A percentile compares a stretch with the other conserved stretches of the same genome.
These are phyloP conservation scores for Globisporangium barbulae DNA, from an alignment of 352 stramenopile species.

Conservation along the genomic window DNA sequence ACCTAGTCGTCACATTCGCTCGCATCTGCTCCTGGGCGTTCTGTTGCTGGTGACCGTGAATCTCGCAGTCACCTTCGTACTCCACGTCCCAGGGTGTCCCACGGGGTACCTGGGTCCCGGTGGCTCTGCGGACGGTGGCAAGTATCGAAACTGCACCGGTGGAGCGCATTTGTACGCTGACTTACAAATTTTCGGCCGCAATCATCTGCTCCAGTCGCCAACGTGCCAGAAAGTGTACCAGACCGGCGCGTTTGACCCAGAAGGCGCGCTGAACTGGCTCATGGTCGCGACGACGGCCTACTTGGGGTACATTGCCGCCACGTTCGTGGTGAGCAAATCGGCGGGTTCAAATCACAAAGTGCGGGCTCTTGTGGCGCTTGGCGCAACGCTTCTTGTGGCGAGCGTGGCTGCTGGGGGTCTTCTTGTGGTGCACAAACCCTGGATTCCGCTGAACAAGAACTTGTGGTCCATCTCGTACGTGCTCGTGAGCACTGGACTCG, in stretches of 20 bases:
- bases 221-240: constrained; percentile 56
- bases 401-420: constrained; percentile 19
- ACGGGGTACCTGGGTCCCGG: constrained; percentile 74
- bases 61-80: constrained; percentile 43
- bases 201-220: constrained; percentile 62
- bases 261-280: constrained; percentile 77
- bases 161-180: constrained; percentile 77
- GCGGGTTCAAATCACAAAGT: not conserved
- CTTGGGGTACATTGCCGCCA: constrained; percentile 53
- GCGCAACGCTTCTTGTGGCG: constrained; percentile 2
- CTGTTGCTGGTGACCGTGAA: constrained; percentile 44
- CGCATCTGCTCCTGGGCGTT: constrained; percentile 29
- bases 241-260: constrained; percentile 69
- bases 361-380: constrained; percentile 4
- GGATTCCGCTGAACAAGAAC: constrained; percentile 86
- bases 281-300: constrained; percentile 61
- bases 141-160: constrained; percentile 65
- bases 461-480: constrained; percentile 78
- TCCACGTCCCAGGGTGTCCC: constrained; percentile 64
- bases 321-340: constrained; percentile 21
- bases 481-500: constrained; percentile 39
- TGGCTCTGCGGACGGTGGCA: constrained; percentile 37
- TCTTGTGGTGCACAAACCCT: constrained; percentile 7
- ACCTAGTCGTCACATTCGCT: constrained; percentile 6
- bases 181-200: constrained; percentile 44